A percentile compares a stretch with the other conserved stretches of the same genome.
Evolutionary conservation across 139 green algal genomes (phyloP).

Genomic region (Chlorella sp.): DNA sequence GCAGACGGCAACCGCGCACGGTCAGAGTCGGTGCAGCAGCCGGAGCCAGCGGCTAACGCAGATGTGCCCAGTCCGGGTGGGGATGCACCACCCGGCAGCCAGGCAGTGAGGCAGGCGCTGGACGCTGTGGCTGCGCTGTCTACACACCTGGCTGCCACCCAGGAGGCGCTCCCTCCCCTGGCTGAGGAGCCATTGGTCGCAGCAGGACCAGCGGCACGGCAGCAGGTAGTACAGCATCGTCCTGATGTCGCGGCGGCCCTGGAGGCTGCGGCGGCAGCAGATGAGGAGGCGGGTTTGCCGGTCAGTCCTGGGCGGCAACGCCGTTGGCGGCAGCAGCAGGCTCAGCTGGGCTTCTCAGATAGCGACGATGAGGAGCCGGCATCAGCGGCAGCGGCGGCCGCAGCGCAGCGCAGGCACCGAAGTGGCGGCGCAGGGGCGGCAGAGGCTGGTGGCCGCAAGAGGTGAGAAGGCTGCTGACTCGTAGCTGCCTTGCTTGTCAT

Average conservation of each 20-base stretch:
- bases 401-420: not conserved
- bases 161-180: not conserved
- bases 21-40: not conserved
- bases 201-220: not conserved
- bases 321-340: conserved; percentile 23
- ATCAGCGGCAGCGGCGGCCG: not conserved
- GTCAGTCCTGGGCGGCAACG: not conserved
- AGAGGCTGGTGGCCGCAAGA: not conserved
- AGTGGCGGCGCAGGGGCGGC: not conserved
- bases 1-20: not conserved
- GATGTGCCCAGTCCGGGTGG: not conserved
- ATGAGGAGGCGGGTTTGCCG: not conserved
- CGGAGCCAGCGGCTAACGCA: not conserved
- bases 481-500: too few relatives aligned
- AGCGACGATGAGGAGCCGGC: conserved; percentile 12
- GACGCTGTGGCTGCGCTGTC: not conserved
- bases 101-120: conserved; percentile 6
- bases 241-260: not conserved
- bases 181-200: not conserved
- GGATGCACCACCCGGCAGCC: not conserved
- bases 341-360: not conserved
- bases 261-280: not conserved
- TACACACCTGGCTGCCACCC: conserved; percentile 11
- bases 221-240: not conserved
- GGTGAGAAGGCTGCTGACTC: not conserved